A percentile compares a stretch with the other conserved stretches of the same genome.
phyloP scores from a whole-genome alignment of 2,329 filamentous ascomycete genomes.

The Berkeleyomyces rouxiae region DNA sequence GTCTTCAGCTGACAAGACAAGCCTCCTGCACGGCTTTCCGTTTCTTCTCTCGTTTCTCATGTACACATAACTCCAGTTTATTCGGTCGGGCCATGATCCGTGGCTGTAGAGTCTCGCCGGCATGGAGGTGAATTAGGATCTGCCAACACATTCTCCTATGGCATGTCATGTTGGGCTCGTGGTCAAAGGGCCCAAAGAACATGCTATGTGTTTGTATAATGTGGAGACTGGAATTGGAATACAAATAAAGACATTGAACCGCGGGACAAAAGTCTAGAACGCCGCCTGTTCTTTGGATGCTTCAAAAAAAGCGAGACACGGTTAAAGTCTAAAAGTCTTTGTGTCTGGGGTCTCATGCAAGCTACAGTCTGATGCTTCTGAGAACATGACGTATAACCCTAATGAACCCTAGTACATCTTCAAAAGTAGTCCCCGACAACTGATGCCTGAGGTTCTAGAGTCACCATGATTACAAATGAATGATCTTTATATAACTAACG shows the following conservation, averaged over 20 bases:
- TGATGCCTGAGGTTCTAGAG: neutral
- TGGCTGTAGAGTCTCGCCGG: neutral
- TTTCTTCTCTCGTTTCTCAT: neutral
- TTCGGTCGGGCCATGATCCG: neutral
- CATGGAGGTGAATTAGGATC: neutral
- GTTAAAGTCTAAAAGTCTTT: neutral
- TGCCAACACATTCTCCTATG: slow-evolving; percentile 1
- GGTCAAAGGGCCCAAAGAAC: neutral
- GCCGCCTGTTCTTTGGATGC: neutral
- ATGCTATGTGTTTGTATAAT: neutral
- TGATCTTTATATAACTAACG: neutral
- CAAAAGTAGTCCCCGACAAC: neutral
- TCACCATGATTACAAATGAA: neutral
- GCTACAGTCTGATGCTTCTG: neutral
- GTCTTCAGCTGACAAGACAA: neutral
- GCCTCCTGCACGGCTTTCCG: neutral
- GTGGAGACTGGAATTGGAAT: no score
- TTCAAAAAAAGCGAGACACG: neutral
- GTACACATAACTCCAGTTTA: neutral
- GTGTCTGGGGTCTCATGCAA: neutral
- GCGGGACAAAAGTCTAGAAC: neutral
- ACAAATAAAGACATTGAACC: neutral
- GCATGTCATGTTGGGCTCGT: neutral
- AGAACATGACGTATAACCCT: neutral
- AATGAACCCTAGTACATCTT: neutral